Evolutionary conservation across 257 asterid species (phyloP), one percentile per base, ranked within the genome.

Genomic region (Mitragyna speciosa): DNA sequence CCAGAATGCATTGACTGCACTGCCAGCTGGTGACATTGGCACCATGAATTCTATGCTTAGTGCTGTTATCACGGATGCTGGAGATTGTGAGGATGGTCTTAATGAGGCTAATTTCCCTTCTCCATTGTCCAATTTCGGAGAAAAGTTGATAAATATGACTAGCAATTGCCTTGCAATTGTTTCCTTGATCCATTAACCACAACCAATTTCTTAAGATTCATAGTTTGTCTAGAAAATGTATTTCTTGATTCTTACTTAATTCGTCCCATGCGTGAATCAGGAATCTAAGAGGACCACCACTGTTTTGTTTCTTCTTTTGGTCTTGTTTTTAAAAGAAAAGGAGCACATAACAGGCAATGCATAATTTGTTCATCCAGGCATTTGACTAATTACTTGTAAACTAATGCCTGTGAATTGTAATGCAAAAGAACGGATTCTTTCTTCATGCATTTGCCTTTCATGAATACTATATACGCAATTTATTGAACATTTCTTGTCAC

Each of bases 11-110:
- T 39, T 77, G n/a, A 75, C 72, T 0, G 92, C 92, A 9, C 52
- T 87, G 1, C 77, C 81, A 0, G 72, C 73, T 7, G 76, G 56
- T 0, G 92, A 91, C 33, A 76, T 67, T 19, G 88, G 91, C 72
- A 85, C 91, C 52, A 81, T 92, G 86, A 88, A 83, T 58, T 75
- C 78, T 41, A 84, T 82, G 93, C 91, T 92, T 10, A 90, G 85
- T n/a, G 91, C 87, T 7, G 93, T 88, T 8, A 66, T 90, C 56
- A 84, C 93, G 0, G 78, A 75, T n/a, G 75, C 81, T 8, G 89
- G 83, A 20, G 95, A 88, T 19, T 89, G 95, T 9, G 82, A 83
- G 83, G 90, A 87, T 11, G 87, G 30, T 61, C 78, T 89, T 39
- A 7, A 78, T 0, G 76, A 73, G 67, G 41, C 75, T 47, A 63